Base-by-base conservation (phyloP, 768 basidiomycete species). In the Pseudohyphozyma bogoriensis region DNA sequence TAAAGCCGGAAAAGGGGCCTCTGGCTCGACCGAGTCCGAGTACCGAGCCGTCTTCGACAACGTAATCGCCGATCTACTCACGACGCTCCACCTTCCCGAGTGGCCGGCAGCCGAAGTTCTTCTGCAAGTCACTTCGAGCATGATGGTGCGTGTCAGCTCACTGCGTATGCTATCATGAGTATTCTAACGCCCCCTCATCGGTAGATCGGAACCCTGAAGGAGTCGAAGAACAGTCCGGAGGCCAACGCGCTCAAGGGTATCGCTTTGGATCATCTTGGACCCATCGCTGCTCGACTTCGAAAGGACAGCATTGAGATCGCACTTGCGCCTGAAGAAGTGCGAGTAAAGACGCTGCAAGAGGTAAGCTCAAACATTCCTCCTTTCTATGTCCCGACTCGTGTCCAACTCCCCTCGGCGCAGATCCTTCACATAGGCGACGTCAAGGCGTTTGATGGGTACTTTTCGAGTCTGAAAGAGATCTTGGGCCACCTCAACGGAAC, bases 101-200 rank as follows among this genome's bases (percentile, higher is more conserved):
- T 99, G 93, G 91, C 95, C 95, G 9, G 92, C 88, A 13, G 88
- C 95, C 2, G 80, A 83, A 45, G 74, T 95, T 22, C 77, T 95
- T 40, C 75, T 97, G 39, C 82, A 80, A 46, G 85, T 95, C 50
- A 82, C 85, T 10, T 86, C 84, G 64, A 86, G 84, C 71, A 85
- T 84, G 66, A 88, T 97, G 88, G 92, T 89, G 60, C 13, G 79
- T 66, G 18, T 26, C 32, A 24, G 51, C n/a, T 24, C 47, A 15
- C 10, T 39, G 13, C 51, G 2, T 26, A 1, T 13, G 24, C 22
- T 11, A n/a, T 45, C 31, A 11, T 32, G 22, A 52, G 54, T 24
- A 10, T 42, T 22, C 33, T 29, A 32, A 32, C 31, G 22, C 29
- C 31, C 18, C 13, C n/a, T n/a, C n/a, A n/a, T n/a, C n/a, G n/a